These are phyloP conservation scores for Paspalum vaginatum DNA, from an alignment of 176 grass and related monocot species.

Conservation along the genomic window DNA sequence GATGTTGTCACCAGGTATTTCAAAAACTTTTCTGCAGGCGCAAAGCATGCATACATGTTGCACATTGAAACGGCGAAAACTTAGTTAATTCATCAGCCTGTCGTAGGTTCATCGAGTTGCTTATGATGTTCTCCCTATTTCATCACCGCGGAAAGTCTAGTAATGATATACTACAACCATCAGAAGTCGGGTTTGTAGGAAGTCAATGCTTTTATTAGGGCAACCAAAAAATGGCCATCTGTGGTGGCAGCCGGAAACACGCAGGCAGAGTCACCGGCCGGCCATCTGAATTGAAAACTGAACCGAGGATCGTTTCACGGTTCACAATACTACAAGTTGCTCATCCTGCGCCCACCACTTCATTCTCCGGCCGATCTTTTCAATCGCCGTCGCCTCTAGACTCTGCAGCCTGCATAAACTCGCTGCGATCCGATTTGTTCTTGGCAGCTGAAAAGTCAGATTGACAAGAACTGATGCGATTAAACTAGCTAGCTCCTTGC, in stretches of 20 bases:
- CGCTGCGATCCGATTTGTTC: neutral
- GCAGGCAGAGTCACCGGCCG: neutral
- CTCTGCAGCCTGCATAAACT: neutral
- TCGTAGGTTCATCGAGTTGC: no score
- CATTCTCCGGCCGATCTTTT: neutral
- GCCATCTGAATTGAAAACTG: neutral
- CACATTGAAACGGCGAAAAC: no score
- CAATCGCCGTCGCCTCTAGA: constrained; percentile 31
- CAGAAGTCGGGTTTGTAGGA: neutral
- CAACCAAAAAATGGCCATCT: neutral
- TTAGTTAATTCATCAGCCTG: no score
- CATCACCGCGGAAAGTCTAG: neutral
- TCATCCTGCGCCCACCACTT: neutral
- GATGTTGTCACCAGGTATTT: no score
- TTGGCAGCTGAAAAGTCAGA: constrained; percentile 41
- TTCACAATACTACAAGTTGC: constrained; percentile 16
- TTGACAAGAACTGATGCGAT: neutral
- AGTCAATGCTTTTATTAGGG: neutral
- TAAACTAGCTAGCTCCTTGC: neutral
- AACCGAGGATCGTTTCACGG: neutral
- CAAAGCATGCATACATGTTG: no score
- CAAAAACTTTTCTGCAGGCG: neutral
- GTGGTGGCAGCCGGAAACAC: neutral
- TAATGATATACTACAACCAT: neutral
- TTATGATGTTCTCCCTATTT: neutral